Evolutionary conservation across 1,139 yeast genomes (phyloP), one percentile per base, ranked within the genome.

Genomic region (Kodamaea arcana): DNA sequence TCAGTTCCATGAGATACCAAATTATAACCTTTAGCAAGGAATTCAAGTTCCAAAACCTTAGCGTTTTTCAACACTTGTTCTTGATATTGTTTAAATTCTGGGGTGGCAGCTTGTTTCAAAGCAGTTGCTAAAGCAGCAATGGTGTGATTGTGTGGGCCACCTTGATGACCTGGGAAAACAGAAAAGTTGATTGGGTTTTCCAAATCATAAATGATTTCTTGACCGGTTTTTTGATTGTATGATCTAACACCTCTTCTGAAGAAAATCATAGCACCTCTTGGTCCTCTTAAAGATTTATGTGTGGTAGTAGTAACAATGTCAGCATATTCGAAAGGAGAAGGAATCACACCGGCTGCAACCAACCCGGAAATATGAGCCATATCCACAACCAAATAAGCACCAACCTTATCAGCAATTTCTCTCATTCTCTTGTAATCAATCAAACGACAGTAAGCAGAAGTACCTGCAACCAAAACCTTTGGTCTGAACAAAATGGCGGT

Each of bases 61-160:
- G 97, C 96, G 60, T 92, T 92, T 63, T 81, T 81, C 54, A 92
- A 72, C 14, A 92, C 97, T 58, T 83, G 83, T 56, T 72, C 70
- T 71, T 92, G 98, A 71, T 92, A 92, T 58, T 80, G 80, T 65
- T 79, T 86, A 71, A 86, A 92, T 63, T 87, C 96, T 37, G 94
- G 95, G 36, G 94, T 78, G 41, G 81, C 78, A 42, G 96, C 95
- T 70, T 92, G 98, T 63, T 86, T 87, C 58, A 92, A 77, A 42
- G 98, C 98, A 45, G 94, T 90, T 30, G 97, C 97, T 56, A 92
- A 75, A 31, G 97, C 98, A 45, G 97, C 83, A 60, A 92, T 92
- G 51, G 97, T 92, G 72, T 92, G 97, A 73, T 92, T 92, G 68
- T 92, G 97, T 49, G 98, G 98, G 61, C 98, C 98, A 74, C 98